Base-by-base conservation (phyloP, 2,329 filamentous ascomycete genomes). In the Fusarium nematophilum region DNA sequence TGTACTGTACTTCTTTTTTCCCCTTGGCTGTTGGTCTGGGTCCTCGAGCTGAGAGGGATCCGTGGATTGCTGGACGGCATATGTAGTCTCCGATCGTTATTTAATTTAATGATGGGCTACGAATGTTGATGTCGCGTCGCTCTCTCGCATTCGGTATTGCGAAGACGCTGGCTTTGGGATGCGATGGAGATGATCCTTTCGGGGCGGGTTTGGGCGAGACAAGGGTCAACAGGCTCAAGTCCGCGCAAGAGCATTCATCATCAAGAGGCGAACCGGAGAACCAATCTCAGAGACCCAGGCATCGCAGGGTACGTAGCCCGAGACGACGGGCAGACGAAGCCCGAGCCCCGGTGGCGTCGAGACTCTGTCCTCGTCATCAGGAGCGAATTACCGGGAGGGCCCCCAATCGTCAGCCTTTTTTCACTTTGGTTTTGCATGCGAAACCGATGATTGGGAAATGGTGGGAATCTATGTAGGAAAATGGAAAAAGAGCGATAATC, bases 221-320 rank as follows among this genome's bases (percentile, higher is more conserved):
- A 53, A 34, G 45, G 55, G 59, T 61, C 55, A 47, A 44, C 55
- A 47, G 39, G 11, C 27, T 33, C 29, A 54, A 55, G 61, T 55
- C 57, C 47, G 47, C 62, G 62, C 61, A 64, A 64, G 40, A 42
- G 38, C 34, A 51, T 64, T 65, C 62, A 64, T 64, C 61, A 64
- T 64, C 61, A 47, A 64, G 53, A 64, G 62, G 62, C 61, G 49
- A 65, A 64, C 46, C 36, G 25, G 38, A 45, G 46, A 33, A 38
- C 44, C 52, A 60, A 47, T 57, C 48, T 60, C 46, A 63, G 37
- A 27, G 47, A 34, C 13, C 40, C 54, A 54, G 53, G 51, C 46
- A 48, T 31, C 14, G 18, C 44, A 18, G 33, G 27, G 51, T 64
- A 64, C 60, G 60, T 64, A 64, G 60, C 30, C 60, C 50, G 21